These are phyloP conservation scores for Paecilomyces dactylethromorphus DNA, from an alignment of 2,329 filamentous ascomycete species.

Conservation along the genomic window DNA sequence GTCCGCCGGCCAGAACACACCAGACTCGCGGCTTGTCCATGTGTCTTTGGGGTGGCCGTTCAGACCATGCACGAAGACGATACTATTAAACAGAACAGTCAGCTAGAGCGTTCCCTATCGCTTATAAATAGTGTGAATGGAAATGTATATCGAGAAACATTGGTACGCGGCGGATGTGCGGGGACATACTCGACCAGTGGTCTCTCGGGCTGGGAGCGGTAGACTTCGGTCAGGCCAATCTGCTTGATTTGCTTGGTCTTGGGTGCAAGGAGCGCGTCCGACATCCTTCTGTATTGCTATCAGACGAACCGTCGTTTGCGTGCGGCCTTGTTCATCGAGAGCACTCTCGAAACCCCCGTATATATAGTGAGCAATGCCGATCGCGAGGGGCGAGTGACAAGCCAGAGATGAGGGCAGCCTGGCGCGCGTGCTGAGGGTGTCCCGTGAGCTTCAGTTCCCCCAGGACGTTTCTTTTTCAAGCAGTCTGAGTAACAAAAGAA, in stretches of 20 bases:
- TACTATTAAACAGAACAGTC: constrained; percentile 19
- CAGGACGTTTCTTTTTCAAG: background rate
- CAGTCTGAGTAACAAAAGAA: background rate
- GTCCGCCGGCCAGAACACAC: constrained; percentile 63
- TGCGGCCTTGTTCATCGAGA: background rate
- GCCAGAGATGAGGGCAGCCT: background rate
- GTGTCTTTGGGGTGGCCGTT: constrained; percentile 61
- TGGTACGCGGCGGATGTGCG: background rate
- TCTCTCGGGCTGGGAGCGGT: constrained; percentile 22
- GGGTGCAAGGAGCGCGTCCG: background rate
- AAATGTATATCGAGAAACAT: background rate
- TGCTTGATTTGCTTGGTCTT: constrained; percentile 20
- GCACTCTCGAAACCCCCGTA: background rate
- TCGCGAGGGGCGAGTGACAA: background rate
- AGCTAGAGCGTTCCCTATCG: background rate
- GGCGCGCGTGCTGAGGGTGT: background rate
- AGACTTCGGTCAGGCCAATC: constrained; percentile 38
- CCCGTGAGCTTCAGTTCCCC: background rate
- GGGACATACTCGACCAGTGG: constrained; percentile 32
- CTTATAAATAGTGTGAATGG: background rate
- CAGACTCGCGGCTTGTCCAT: constrained; percentile 47
- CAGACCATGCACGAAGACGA: constrained; percentile 65
- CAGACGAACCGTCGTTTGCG: background rate
- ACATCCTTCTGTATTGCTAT: background rate
- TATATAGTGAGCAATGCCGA: background rate